Percentiles rank a stretch among this genome's conserved stretches.
Conservation (phyloP, 495 filamentous ascomycete species). For the Penicillium robsamsonii region DNA sequence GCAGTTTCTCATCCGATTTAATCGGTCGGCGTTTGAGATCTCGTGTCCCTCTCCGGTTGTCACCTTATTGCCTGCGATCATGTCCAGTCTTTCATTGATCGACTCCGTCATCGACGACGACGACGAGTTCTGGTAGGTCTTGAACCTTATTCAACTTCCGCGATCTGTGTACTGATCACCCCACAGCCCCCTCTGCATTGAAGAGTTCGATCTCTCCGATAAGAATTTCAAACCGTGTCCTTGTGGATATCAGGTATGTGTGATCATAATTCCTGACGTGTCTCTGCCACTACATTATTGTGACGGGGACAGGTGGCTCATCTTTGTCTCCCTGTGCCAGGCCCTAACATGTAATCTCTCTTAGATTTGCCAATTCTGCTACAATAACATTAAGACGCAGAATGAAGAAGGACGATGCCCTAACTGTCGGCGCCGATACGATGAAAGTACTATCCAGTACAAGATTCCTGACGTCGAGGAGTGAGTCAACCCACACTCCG, state of each 20-base stretch:
- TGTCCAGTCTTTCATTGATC: conserved; percentile 69
- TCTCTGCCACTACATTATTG: not conserved
- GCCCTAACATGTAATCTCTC: conserved; percentile 1
- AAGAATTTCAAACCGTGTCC: conserved; percentile 97
- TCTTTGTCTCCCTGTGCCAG: conserved; percentile 1
- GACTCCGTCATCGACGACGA: conserved; percentile 98
- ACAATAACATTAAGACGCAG: conserved; percentile 89
- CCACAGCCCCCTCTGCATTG: conserved; percentile 88
- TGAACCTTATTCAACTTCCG: not conserved
- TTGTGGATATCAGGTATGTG: conserved; percentile 90
- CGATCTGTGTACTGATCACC: conserved; percentile 16
- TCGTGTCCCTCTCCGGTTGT: conserved; percentile 25
- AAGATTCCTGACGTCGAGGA: conserved; percentile 92
- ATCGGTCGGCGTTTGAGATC: conserved; percentile 32
- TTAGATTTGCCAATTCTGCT: conserved; percentile 99
- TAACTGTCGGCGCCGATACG: conserved; percentile 90
- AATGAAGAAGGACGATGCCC: conserved; percentile 95
- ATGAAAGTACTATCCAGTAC: conserved; percentile 94
- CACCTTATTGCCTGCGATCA: conserved; percentile 33
- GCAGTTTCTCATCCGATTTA: conserved; percentile 25
- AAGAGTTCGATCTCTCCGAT: conserved; percentile 97
- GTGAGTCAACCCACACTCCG: conserved; percentile 48
- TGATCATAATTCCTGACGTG: not conserved
- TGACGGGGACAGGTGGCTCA: not conserved
- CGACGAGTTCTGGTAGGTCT: conserved; percentile 80